Evolutionary conservation across 106 monocot genomes (phyloP).

Genomic region (Dendrobium catenatum): DNA sequence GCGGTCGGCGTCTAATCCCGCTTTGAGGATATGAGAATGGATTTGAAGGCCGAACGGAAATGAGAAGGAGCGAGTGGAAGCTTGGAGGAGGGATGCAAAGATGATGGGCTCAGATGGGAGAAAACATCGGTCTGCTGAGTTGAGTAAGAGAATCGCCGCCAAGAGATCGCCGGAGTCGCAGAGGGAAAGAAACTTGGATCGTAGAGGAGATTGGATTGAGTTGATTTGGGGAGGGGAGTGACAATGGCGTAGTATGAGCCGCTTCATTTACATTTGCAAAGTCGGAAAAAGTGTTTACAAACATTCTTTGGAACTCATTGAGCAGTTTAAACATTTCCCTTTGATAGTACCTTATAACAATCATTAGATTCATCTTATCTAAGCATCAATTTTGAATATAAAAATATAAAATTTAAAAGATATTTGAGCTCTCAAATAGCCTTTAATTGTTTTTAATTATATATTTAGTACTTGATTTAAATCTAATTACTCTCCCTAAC

Average conservation of each 20-base stretch:
- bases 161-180: constrained; percentile 23
- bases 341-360: too few relatives aligned
- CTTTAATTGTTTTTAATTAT: too few relatives aligned
- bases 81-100: constrained; percentile 52
- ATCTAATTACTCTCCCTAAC: too few relatives aligned
- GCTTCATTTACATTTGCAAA: background rate
- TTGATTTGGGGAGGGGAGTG: background rate
- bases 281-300: background rate
- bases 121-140: constrained; percentile 12
- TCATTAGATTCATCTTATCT: too few relatives aligned
- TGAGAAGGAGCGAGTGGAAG: constrained; percentile 23
- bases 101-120: background rate
- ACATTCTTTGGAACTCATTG: too few relatives aligned
- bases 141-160: constrained; percentile 21
- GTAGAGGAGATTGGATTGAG: constrained; percentile 9
- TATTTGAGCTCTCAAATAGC: too few relatives aligned
- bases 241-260: background rate
- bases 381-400: too few relatives aligned
- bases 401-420: too few relatives aligned
- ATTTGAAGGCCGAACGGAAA: constrained; percentile 37
- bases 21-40: constrained; percentile 62
- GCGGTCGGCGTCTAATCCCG: constrained; percentile 47
- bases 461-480: too few relatives aligned
- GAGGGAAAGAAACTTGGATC: constrained; percentile 26
- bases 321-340: too few relatives aligned